phyloP scores from a whole-genome alignment of 345 rosid species.

The Heritiera littoralis region DNA sequence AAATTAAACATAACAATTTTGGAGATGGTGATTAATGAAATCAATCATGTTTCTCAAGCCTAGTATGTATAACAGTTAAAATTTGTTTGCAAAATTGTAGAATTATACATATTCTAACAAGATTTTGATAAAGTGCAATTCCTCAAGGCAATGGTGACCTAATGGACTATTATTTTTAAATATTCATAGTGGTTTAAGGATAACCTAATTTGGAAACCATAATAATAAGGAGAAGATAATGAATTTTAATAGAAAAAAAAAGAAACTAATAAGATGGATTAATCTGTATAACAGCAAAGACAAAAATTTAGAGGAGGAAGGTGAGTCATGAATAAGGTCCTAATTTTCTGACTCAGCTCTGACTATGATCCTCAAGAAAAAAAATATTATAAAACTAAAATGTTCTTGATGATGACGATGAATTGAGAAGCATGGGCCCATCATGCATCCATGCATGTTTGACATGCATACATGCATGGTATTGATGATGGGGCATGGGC shows the following conservation, averaged over 20 bases:
- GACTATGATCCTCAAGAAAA: neutral
- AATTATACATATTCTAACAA: neutral
- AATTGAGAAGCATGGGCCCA: no score
- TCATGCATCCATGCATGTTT: neutral
- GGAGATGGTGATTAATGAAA: no score
- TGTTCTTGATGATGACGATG: neutral
- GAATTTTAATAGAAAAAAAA: neutral
- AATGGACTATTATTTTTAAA: neutral
- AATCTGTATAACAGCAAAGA: neutral
- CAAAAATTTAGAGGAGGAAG: conserved; percentile 8
- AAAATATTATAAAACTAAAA: no score
- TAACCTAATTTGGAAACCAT: conserved; percentile 6
- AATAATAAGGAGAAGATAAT: neutral
- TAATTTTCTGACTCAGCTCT: conserved; percentile 22
- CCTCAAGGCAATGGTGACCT: neutral
- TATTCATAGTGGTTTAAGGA: neutral
- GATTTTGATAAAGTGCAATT: neutral
- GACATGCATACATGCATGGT: neutral
- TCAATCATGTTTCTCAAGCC: no score
- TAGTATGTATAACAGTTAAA: neutral
- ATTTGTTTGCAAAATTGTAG: neutral
- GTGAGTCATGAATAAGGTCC: conserved; percentile 11
- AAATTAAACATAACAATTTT: no score
- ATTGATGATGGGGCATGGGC: neutral
- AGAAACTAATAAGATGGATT: neutral